Conservation (phyloP, 345 rosid genomes). For the Kandelia obovata region DNA sequence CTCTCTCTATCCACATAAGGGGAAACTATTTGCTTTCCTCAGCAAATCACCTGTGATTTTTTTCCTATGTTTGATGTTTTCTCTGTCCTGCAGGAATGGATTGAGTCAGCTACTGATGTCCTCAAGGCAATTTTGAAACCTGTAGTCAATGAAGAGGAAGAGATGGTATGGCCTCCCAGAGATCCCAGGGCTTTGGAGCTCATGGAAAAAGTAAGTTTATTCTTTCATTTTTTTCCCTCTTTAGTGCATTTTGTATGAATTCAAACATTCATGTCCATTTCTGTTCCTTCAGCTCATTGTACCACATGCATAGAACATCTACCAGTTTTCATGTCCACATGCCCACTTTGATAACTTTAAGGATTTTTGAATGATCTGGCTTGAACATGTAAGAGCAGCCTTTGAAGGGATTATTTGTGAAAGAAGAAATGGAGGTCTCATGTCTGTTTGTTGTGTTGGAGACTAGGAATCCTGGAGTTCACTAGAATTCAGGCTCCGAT, state of each 20-base stretch:
- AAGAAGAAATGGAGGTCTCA: background rate
- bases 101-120: slow-evolving; percentile 80
- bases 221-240: background rate
- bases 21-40: background rate
- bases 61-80: background rate
- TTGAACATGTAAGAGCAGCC: background rate
- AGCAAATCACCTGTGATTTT: background rate
- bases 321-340: slow-evolving; percentile 5
- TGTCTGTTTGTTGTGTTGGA: background rate
- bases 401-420: background rate
- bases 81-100: slow-evolving; percentile 59
- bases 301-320: background rate
- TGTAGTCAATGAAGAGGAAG: slow-evolving; percentile 60
- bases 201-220: slow-evolving; percentile 60
- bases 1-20: slow-evolving; percentile 1
- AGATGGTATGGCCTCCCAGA: slow-evolving; percentile 79
- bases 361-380: background rate
- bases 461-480: background rate
- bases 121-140: slow-evolving; percentile 72
- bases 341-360: background rate
- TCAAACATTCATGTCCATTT: background rate
- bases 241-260: background rate
- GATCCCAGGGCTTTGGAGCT: slow-evolving; percentile 60
- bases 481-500: background rate
- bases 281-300: background rate